Conservation (phyloP, 2,329 filamentous ascomycete genomes). For the Cucurbitaria berberidis region DNA sequence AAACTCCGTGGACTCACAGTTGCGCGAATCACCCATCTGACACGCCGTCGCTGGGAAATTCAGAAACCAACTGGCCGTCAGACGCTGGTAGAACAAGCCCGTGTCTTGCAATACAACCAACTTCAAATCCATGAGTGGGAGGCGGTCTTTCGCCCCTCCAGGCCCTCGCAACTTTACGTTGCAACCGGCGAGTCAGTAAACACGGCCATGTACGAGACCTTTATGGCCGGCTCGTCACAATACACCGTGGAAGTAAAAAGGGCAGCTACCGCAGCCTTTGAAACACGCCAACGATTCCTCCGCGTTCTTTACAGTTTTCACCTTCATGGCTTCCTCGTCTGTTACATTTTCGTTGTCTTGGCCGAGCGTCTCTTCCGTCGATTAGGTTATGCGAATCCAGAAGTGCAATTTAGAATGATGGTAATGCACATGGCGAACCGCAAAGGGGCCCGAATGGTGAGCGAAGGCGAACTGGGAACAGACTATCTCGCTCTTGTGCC, state of each 20-base stretch:
- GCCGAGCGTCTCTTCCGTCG: not conserved
- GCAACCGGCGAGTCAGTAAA: slow-evolving; percentile 3
- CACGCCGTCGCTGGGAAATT: not conserved
- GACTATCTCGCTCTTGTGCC: not conserved
- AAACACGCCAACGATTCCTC: slow-evolving; percentile 2
- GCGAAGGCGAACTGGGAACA: not conserved
- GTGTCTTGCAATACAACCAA: not conserved
- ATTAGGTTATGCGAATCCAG: not conserved
- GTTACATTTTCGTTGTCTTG: not conserved
- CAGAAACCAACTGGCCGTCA: slow-evolving; percentile 1
- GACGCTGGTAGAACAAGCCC: not conserved
- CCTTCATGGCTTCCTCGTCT: not conserved
- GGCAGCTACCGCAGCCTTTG: not conserved
- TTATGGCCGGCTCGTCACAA: slow-evolving; percentile 1
- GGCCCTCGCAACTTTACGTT: not conserved
- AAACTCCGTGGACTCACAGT: slow-evolving; percentile 1
- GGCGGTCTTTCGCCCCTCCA: not conserved
- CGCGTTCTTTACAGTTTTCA: not conserved
- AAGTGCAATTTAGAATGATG: not conserved
- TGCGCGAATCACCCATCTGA: slow-evolving; percentile 2
- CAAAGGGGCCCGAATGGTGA: not conserved
- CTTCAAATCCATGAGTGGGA: slow-evolving; percentile 9
- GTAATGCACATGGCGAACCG: not conserved
- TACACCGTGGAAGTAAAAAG: not conserved
- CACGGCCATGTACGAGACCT: slow-evolving; percentile 2